A percentile compares a stretch with the other conserved stretches of the same genome.
Evolutionary conservation across 331 rosid species (phyloP).

Genomic region (Dryas integrifolia): DNA sequence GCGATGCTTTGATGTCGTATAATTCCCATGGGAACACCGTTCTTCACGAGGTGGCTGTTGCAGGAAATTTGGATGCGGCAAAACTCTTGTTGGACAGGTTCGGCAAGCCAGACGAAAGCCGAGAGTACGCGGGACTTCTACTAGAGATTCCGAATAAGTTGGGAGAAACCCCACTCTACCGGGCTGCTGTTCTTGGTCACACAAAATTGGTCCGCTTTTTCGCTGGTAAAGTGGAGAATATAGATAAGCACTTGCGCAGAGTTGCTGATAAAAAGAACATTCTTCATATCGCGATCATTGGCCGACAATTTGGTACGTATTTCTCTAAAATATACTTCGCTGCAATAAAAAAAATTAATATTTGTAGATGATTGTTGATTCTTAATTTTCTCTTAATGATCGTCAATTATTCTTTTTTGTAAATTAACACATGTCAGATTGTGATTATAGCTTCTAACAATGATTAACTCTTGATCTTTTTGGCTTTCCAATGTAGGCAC

Average conservation of each 20-base stretch:
- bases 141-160: background rate
- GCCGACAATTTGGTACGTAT: background rate
- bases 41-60: constrained; percentile 6
- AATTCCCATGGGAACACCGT: background rate
- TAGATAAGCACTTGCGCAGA: background rate
- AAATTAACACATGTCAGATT: too few species aligned
- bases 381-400: too few species aligned
- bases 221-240: background rate
- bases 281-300: constrained; percentile 9
- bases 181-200: constrained; percentile 9
- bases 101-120: too few species aligned
- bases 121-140: background rate
- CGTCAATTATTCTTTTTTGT: too few species aligned
- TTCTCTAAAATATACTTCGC: too few species aligned
- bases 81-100: background rate
- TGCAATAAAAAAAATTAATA: too few species aligned
- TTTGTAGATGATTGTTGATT: too few species aligned
- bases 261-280: background rate
- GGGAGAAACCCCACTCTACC: constrained; percentile 12
- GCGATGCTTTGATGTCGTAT: background rate
- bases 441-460: too few species aligned
- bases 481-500: background rate
- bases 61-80: constrained; percentile 7
- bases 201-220: constrained; percentile 1
- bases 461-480: background rate